A percentile compares a stretch with the other conserved stretches of the same genome.
phyloP scores from a whole-genome alignment of 2,329 filamentous ascomycete species.

The Aureobasidium zeae region DNA sequence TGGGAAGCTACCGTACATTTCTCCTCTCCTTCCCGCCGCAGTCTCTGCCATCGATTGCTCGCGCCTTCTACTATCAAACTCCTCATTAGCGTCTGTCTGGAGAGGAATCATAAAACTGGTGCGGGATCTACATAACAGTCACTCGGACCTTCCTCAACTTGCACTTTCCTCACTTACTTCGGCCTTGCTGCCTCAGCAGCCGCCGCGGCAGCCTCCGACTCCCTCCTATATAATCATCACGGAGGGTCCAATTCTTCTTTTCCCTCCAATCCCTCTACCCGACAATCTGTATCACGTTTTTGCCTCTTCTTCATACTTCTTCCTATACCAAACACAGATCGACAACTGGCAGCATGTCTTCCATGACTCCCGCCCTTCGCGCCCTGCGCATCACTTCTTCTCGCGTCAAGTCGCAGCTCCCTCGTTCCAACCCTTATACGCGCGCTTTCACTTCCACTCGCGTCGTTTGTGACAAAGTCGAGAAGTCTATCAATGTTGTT shows the following conservation, averaged over 20 bases:
- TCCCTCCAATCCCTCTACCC: constrained; percentile 1
- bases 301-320: background rate
- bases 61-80: background rate
- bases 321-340: background rate
- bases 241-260: background rate
- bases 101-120: background rate
- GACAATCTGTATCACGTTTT: constrained; percentile 1
- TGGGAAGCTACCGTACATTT: no score
- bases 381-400: no score
- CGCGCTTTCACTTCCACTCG: constrained; percentile 7
- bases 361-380: background rate
- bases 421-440: no score
- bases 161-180: background rate
- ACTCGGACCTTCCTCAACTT: constrained; percentile 6
- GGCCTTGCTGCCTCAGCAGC: background rate
- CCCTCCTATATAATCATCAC: constrained; percentile 4
- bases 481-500: constrained; percentile 24
- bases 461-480: constrained; percentile 16
- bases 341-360: background rate
- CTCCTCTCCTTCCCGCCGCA: no score
- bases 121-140: background rate
- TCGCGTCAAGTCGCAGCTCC: no score
- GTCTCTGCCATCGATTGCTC: constrained; percentile 2
- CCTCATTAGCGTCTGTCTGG: no score
- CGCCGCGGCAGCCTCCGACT: background rate